Percentiles rank a stretch among this genome's conserved stretches.
Evolutionary conservation across 139 green algal genomes (phyloP).

Genomic region (Auxenochlorella pyrenoidosa): DNA sequence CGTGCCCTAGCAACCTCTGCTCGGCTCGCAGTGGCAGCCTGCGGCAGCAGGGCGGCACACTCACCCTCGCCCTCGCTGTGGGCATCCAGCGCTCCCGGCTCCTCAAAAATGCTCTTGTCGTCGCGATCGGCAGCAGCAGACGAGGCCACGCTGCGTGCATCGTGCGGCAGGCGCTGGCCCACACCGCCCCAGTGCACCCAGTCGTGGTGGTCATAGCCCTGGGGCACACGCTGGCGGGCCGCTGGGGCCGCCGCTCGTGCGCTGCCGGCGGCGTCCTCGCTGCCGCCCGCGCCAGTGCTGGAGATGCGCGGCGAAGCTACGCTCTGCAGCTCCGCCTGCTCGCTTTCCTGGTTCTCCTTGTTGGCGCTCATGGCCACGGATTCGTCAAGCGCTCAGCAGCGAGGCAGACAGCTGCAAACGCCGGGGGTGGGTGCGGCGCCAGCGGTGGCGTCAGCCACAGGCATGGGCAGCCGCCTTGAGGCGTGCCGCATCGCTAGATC

Average conservation of each 20-base stretch:
- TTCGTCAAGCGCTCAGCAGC: not conserved
- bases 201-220: slow-evolving; percentile 1
- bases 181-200: slow-evolving; percentile 25
- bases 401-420: too few species aligned
- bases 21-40: too few species aligned
- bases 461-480: too few species aligned
- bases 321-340: not conserved
- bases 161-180: not conserved
- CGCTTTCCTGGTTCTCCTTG: slow-evolving; percentile 16
- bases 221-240: not conserved
- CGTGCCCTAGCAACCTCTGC: too few species aligned
- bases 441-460: too few species aligned
- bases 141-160: slow-evolving; percentile 23
- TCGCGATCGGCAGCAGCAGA: slow-evolving; percentile 38
- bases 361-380: not conserved
- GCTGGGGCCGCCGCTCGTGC: not conserved
- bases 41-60: not conserved
- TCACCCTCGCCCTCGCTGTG: slow-evolving; percentile 14
- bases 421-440: too few species aligned
- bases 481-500: too few species aligned
- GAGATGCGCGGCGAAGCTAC: slow-evolving; percentile 3
- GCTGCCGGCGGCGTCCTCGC: not conserved
- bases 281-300: not conserved
- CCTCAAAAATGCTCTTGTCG: slow-evolving; percentile 46
- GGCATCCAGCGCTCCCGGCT: slow-evolving; percentile 5